Conservation (phyloP, 2,329 filamentous ascomycete species). For the Intubia oerlemansii region DNA sequence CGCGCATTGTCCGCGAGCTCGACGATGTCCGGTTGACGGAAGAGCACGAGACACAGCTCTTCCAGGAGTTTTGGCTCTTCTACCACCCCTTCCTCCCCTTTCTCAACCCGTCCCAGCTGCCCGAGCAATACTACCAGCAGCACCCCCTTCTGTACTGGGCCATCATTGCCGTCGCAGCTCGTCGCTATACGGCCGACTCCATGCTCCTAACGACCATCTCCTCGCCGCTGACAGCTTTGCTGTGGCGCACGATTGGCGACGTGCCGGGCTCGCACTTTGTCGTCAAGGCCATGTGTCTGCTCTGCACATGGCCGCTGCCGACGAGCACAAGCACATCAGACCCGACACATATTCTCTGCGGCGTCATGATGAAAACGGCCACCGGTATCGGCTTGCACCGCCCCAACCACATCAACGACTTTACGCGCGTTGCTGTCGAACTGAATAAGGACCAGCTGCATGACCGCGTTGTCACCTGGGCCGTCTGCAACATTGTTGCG, state of each 20-base stretch:
- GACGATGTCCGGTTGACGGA: constrained; percentile 43
- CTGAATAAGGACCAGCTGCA: constrained; percentile 60
- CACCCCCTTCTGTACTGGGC: constrained; percentile 74
- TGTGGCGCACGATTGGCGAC: constrained; percentile 59
- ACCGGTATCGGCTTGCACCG: constrained; percentile 67
- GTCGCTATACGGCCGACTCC: constrained; percentile 43
- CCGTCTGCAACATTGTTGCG: constrained; percentile 66
- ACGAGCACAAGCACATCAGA: constrained; percentile 65
- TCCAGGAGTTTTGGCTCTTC: constrained; percentile 51
- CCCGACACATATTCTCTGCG: constrained; percentile 61
- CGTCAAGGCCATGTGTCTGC: constrained; percentile 58
- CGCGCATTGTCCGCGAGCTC: constrained; percentile 37
- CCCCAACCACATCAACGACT: constrained; percentile 65
- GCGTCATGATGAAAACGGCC: constrained; percentile 72
- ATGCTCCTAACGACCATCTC: constrained; percentile 46
- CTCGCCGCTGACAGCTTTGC: constrained; percentile 43
- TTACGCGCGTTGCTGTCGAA: constrained; percentile 53
- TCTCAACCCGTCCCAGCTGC: constrained; percentile 41
- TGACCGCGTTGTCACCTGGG: constrained; percentile 64
- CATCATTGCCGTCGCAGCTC: constrained; percentile 52
- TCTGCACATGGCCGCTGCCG: constrained; percentile 67
- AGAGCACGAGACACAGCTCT: constrained; percentile 40
- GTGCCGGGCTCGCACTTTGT: constrained; percentile 63
- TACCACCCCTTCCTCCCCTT: constrained; percentile 67
- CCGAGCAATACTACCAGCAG: constrained; percentile 57